Evolutionary conservation across 441 rosid species (phyloP).

Genomic region (Codiaeum variegatum): DNA sequence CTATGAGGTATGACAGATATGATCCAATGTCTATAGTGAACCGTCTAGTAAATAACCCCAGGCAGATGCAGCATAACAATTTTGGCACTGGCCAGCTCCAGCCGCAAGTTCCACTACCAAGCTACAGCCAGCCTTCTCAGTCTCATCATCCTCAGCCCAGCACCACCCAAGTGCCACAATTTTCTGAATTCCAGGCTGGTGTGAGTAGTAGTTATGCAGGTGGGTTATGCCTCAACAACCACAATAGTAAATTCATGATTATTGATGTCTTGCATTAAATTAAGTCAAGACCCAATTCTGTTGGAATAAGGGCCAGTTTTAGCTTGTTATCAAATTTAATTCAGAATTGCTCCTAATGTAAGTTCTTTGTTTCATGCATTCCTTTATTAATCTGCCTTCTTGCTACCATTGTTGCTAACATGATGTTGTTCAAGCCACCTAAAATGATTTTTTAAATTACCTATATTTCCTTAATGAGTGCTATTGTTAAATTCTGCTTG

Average conservation of each 20-base stretch:
- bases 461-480: not conserved
- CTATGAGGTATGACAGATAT: conserved; percentile 16
- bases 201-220: conserved; percentile 19
- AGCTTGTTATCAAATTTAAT: not conserved
- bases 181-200: conserved; percentile 19
- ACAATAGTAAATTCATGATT: not conserved
- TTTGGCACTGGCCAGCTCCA: conserved; percentile 16
- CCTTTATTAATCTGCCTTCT: too few relatives aligned
- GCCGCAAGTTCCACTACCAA: conserved; percentile 19
- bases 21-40: conserved; percentile 22
- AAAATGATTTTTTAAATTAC: not conserved
- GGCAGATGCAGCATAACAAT: conserved; percentile 22
- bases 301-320: not conserved
- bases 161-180: conserved; percentile 19
- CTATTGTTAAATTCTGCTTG: not conserved
- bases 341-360: not conserved
- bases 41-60: conserved; percentile 15
- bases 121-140: conserved; percentile 23
- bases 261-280: not conserved
- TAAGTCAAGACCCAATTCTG: not conserved
- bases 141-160: conserved; percentile 24
- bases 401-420: not conserved
- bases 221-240: not conserved
- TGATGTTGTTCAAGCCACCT: not conserved
- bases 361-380: not conserved